Percentiles rank a stretch among this genome's conserved stretches.
Conservation (phyloP, 176 grass and related monocot genomes). For the Triticum turgidum region DNA sequence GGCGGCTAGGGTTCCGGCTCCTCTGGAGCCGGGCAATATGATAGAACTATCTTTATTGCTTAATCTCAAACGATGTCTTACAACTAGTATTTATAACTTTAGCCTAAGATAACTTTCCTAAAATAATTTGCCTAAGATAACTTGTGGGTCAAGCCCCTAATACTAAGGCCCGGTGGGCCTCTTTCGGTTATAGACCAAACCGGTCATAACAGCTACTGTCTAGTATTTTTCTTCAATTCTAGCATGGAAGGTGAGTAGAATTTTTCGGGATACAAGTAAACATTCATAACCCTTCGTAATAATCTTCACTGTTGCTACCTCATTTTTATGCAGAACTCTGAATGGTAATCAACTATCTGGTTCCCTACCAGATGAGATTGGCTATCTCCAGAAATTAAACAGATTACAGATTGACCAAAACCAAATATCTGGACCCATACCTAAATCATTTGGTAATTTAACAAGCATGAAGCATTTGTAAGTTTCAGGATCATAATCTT, state of each 20-base stretch:
- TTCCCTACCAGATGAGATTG: constrained; percentile 81
- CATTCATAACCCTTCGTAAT: neutral
- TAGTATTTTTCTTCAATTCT: constrained; percentile 2
- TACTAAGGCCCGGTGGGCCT: too few species aligned
- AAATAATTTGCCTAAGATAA: too few species aligned
- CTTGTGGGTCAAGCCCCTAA: too few species aligned
- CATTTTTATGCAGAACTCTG: constrained; percentile 62
- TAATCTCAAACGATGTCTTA: too few species aligned
- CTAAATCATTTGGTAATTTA: constrained; percentile 87
- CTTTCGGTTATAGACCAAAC: too few species aligned
- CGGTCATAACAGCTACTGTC: neutral
- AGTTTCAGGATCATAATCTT: constrained; percentile 39
- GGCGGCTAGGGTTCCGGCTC: too few species aligned
- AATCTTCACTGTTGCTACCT: constrained; percentile 14
- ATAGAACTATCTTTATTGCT: too few species aligned
- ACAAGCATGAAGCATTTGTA: constrained; percentile 70
- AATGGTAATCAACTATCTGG: constrained; percentile 82
- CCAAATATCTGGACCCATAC: constrained; percentile 81
- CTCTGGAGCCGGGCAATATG: too few species aligned
- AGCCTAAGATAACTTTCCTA: too few species aligned
- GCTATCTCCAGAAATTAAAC: constrained; percentile 61
- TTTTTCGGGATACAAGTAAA: neutral
- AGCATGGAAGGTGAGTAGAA: neutral
- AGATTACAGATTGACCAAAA: constrained; percentile 92
- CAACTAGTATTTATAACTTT: too few species aligned